Evolutionary conservation across 164 flowering plant genomes (phyloP), one percentile per base, ranked within the genome.

Genomic region (Tetrastigma voinierianum): DNA sequence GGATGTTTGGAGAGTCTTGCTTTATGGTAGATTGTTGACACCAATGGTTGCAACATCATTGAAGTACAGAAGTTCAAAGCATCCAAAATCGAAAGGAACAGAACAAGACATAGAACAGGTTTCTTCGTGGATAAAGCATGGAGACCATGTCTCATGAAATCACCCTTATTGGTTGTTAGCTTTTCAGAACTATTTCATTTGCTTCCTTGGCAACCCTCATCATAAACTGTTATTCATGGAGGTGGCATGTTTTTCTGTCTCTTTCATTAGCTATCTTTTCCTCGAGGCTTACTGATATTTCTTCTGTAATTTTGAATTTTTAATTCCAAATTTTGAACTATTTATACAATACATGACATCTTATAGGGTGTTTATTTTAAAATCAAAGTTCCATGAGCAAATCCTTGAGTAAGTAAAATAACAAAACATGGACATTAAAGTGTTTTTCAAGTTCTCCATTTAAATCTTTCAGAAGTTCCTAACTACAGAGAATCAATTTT

Each of bases 1-100:
- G 83, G 83, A 57, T 74, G 57, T 74, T 58, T 80, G 79, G 83
- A 72, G 78, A 62, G 64, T 74, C 20, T 69, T 74, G 25, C 48
- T 72, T 9, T 77, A 75, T 72, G 59, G 20, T 47, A 49, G 51
- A 56, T 17, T 69, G 13, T 55, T 55, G 67, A 16, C 45, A 15
- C 24, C 59, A 2, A 48, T 67, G 44, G 21, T 61, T 53, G 12
- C 59, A 10, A 66, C 66, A 23, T 43, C 43, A 21, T 62, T 21
- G 79, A 80, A 74, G 46, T 70, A 77, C 57, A 81, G 75, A 51
- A 25, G 25, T 54, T 19, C 10, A 4, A 20, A 18, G 12, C 20
- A 48, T 60, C 19, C 17, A 20, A 65, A 54, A 25, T 46, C 58
- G 46, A 54, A 47, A 51, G 72, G 32, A 23, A 58, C 25, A 49